Conservation (phyloP, 805 yeast genomes). For the Isabelozyma gotoi region DNA sequence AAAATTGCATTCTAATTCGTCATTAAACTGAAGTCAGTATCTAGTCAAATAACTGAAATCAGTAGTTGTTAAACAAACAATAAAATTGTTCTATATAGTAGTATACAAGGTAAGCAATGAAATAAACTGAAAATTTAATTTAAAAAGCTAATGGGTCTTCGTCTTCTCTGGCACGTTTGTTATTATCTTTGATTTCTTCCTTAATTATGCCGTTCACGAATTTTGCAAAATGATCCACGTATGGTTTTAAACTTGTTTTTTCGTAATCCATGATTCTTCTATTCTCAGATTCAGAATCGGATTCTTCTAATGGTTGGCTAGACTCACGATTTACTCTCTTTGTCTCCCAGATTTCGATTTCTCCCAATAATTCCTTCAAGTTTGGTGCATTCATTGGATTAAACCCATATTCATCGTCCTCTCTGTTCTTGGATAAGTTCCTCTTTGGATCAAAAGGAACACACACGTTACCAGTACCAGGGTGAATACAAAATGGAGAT, state of each 20-base stretch:
- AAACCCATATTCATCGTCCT: conserved; percentile 53
- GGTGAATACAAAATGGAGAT: conserved; percentile 96
- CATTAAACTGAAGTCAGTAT: background rate
- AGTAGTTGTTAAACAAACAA: background rate
- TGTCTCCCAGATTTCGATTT: conserved; percentile 53
- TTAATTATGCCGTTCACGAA: conserved; percentile 59
- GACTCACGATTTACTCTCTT: conserved; percentile 28
- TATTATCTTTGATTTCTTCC: conserved; percentile 46
- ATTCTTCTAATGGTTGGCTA: conserved; percentile 21
- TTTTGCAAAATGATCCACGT: conserved; percentile 61
- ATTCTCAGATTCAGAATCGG: conserved; percentile 15
- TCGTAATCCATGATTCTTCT: conserved; percentile 48
- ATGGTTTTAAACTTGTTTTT: conserved; percentile 69
- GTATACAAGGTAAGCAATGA: background rate
- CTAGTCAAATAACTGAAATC: background rate
- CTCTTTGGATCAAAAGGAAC: conserved; percentile 70
- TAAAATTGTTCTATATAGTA: background rate
- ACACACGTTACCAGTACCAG: conserved; percentile 93
- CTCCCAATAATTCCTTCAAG: conserved; percentile 59
- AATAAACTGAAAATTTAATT: background rate
- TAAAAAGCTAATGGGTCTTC: conserved; percentile 32
- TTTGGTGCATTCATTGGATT: conserved; percentile 82
- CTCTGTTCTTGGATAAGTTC: conserved; percentile 29
- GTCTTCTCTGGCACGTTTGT: conserved; percentile 34
- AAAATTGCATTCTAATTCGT: background rate